A percentile compares a stretch with the other conserved stretches of the same genome.
Conservation (phyloP, 2,329 filamentous ascomycete species). For the Nigrospora oryzae region DNA sequence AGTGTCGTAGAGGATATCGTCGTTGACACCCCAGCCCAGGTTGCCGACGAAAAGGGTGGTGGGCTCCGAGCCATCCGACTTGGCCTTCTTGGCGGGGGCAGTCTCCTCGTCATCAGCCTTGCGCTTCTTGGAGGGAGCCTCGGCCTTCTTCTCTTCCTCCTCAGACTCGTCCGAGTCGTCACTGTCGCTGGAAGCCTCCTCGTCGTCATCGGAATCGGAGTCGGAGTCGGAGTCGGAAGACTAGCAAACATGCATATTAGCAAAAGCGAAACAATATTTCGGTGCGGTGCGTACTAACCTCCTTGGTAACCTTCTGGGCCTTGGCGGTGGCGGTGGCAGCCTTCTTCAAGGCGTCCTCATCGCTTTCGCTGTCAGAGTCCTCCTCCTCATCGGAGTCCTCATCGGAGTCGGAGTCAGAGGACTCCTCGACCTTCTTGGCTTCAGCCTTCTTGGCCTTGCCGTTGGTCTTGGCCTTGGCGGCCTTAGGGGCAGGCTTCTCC, state of each 20-base stretch:
- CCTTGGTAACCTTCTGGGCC: constrained; percentile 11
- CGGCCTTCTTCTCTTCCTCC: constrained; percentile 26
- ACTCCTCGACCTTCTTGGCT: constrained; percentile 22
- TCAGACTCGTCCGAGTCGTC: constrained; percentile 26
- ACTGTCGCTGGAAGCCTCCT: constrained; percentile 20
- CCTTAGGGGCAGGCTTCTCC: constrained; percentile 21
- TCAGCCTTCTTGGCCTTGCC: constrained; percentile 23
- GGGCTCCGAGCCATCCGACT: constrained; percentile 44
- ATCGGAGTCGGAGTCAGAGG: constrained; percentile 23
- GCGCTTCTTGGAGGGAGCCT: constrained; percentile 51
- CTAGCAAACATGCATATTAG: neutral
- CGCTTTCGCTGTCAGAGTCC: constrained; percentile 16
- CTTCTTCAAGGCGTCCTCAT: constrained; percentile 13
- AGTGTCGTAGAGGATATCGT: constrained; percentile 70
- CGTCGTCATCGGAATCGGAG: constrained; percentile 12
- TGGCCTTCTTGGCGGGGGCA: constrained; percentile 56
- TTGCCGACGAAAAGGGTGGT: constrained; percentile 82
- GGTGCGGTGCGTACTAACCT: neutral
- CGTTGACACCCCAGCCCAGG: constrained; percentile 84
- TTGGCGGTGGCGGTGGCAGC: constrained; percentile 13
- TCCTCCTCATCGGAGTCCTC: constrained; percentile 17
- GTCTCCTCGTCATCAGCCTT: constrained; percentile 49
- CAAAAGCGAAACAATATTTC: constrained; percentile 3
- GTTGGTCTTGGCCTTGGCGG: constrained; percentile 15
- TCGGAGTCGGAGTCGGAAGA: constrained; percentile 18